Base-by-base conservation (phyloP, 163 green algal species). In the Chloromonas sp. region DNA sequence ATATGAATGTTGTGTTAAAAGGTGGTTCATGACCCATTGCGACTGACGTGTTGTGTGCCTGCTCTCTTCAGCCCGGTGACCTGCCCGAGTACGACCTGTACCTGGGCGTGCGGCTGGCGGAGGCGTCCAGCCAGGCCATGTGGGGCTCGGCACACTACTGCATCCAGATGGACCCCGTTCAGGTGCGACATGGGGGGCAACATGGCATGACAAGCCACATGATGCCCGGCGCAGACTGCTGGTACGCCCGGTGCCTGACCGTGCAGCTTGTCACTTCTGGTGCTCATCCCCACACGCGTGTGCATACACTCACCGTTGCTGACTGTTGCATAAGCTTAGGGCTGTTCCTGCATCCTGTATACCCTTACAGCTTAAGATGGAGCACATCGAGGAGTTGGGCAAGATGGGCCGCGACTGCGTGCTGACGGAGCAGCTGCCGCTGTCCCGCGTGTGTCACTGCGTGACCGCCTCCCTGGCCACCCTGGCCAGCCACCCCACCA, bases 71-170 rank as follows among this genome's bases (percentile, higher is more conserved):
- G 62, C 58, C 70, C 5, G 86, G 36, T 0, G 85, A 84, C 58
- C 66, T 61, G 0, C 61, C 83, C 15, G 80, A 83, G 11, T 86
- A 89, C 1, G 88, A 93, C 78, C 86, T 90, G 66, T 84, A 92
- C 15, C 87, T 90, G 3, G 89, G 90, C 2, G 90, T 96, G 71
- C 86, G 85, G 36, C 84, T 96, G 85, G 90, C 90, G 60, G 92
- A 96, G 82, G 91, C 92, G 2, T 89, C 87, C 70, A 89, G 89
- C 14, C 92, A 96, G 85, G 92, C 90, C 36, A 91, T 95, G 89
- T 96, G 93, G 93, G 93, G 93, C 60, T 86, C 85, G 57, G 88
- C 91, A 1, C 92, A 95, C 85, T 92, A 93, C 84, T 94, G 91
- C 86, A 88, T 90, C 2, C 79, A 90, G 86, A 87, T 86, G 8